Evolutionary conservation across 2,329 filamentous ascomycete species (phyloP).

Genomic region (Pseudocercospora cruenta): DNA sequence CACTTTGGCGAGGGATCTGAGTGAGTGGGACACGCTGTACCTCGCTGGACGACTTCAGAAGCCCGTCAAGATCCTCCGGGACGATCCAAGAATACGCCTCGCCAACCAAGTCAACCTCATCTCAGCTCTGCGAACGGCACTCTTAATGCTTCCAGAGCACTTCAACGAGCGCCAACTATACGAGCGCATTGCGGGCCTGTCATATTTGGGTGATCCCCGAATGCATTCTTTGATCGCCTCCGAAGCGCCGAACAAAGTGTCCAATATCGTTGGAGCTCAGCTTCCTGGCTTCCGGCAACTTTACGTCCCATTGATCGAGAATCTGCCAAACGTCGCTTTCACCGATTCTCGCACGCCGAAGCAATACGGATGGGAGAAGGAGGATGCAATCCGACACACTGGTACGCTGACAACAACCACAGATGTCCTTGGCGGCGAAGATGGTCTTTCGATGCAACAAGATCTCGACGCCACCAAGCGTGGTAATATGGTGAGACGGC

Average conservation of each 20-base stretch:
- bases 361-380: conserved; percentile 45
- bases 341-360: conserved; percentile 63
- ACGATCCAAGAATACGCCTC: conserved; percentile 87
- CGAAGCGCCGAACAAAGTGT: conserved; percentile 89
- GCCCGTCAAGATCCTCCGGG: conserved; percentile 94
- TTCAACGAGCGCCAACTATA: conserved; percentile 91
- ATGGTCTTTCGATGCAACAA: conserved; percentile 73
- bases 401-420: conserved; percentile 59
- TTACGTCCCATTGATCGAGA: conserved; percentile 86
- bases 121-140: conserved; percentile 84
- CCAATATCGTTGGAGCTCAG: conserved; percentile 92
- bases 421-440: conserved; percentile 53
- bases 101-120: conserved; percentile 96
- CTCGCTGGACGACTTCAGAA: conserved; percentile 96
- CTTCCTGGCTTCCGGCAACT: conserved; percentile 87
- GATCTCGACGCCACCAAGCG: conserved; percentile 91
- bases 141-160: conserved; percentile 78
- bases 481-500: conserved; percentile 92
- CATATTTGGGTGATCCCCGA: conserved; percentile 93
- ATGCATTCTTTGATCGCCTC: conserved; percentile 71
- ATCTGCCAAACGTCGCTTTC: conserved; percentile 85
- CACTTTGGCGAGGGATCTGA: conserved; percentile 83
- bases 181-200: conserved; percentile 86
- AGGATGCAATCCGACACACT: conserved; percentile 42
- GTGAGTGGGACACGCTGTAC: conserved; percentile 91